Base-by-base conservation (phyloP, 164 flowering plant species). In the Litsea cubeba region DNA sequence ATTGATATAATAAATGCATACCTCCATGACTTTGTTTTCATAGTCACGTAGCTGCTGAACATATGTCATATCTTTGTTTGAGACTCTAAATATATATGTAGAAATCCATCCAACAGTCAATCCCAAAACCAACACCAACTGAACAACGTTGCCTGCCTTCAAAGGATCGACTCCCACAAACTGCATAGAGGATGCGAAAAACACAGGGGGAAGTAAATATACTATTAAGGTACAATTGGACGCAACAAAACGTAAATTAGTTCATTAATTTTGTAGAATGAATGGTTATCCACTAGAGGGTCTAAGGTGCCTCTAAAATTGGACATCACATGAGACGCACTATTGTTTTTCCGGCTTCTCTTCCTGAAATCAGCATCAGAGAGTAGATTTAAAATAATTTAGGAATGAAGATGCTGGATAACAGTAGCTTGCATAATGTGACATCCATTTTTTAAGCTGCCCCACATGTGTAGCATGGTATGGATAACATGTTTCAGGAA, bases 21-120 rank as follows among this genome's bases (percentile, higher is more conserved):
- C 98, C 98, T 93, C 72, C 95, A 93, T 90, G 82, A 93, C 98
- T 87, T 94, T 90, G 80, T 69, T 76, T 81, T 92, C 98, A 66
- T 94, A 94, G 81, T 92, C 97, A 57, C 95, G 93, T 73, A 94
- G 72, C 77, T 94, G 98, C 76, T 91, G 89, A 32, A 93, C 98
- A 74, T 94, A 94, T 7, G 97, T 92, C 97, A 94, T 94, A 71
- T 94, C 98, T 83, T 94, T 94, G 84, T 90, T 94, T 73, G 92
- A 87, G 64, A 94, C 98, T 79, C 98, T 85, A 76, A 94, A 94
- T 25, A 94, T 88, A 74, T 94, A 94, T 15, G 95, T 91, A 1
- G 90, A 89, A 69, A 94, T 91, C 98, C 98, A 94, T 68, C 98
- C 98, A 76, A 94, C 72, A 22, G 95, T 94, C 28, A 94, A 83